Percentiles rank a stretch among this genome's conserved stretches.
Evolutionary conservation across 345 rosid genomes (phyloP).

Genomic region (Brassica rapa): DNA sequence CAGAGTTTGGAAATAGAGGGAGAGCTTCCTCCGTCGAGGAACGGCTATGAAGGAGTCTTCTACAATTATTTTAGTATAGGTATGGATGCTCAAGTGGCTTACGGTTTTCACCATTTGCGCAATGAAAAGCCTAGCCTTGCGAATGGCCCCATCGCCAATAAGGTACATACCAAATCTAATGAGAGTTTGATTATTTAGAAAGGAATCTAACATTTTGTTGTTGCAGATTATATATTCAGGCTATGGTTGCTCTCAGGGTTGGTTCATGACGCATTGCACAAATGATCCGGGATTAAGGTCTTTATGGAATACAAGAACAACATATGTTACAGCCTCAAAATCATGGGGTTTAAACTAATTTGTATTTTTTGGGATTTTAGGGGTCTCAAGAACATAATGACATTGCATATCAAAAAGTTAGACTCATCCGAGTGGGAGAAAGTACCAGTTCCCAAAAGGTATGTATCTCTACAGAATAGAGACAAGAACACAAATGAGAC

Average conservation of each 20-base stretch:
- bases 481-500: neutral
- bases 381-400: conserved; percentile 88
- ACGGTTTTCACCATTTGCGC: conserved; percentile 94
- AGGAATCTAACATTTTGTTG: neutral
- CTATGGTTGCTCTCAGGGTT: conserved; percentile 92
- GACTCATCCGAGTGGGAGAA: conserved; percentile 92
- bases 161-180: conserved; percentile 46
- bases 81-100: conserved; percentile 99
- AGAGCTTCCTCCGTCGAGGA: conserved; percentile 54
- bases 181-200: neutral
- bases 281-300: conserved; percentile 88
- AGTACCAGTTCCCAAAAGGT: conserved; percentile 91
- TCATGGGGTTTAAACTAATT: conserved; percentile 1
- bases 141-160: conserved; percentile 88
- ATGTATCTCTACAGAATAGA: conserved; percentile 39
- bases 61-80: conserved; percentile 97
- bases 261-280: conserved; percentile 93
- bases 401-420: conserved; percentile 70
- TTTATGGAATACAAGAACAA: conserved; percentile 30
- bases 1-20: conserved; percentile 66
- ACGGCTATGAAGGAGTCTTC: conserved; percentile 79
- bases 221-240: conserved; percentile 87
- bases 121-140: conserved; percentile 95
- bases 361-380: conserved; percentile 38
- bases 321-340: conserved; percentile 2